Evolutionary conservation across 176 grass and related monocot species (phyloP).

Genomic region (Thinopyrum elongatum): DNA sequence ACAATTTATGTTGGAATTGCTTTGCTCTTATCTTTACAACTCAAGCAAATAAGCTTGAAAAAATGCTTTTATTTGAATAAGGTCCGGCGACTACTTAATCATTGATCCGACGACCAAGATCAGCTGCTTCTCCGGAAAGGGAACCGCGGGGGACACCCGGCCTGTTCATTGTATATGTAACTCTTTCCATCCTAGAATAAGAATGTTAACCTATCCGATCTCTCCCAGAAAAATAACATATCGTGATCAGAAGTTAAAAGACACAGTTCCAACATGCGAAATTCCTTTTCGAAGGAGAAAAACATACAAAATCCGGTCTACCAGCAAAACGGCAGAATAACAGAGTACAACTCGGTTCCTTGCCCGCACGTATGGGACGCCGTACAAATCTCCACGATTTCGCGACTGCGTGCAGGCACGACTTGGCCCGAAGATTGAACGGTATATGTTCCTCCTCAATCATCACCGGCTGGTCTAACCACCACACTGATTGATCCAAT

Average conservation of each 20-base stretch:
- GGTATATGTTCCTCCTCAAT: neutral
- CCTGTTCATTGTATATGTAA: no score
- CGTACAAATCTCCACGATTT: conserved; percentile 27
- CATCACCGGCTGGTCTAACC: conserved; percentile 5
- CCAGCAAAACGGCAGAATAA: conserved; percentile 33
- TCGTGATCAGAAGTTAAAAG: neutral
- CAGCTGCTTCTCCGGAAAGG: no score
- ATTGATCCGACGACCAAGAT: no score
- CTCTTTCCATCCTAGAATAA: no score
- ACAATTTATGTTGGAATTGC: no score
- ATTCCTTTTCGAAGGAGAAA: no score
- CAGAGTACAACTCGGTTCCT: conserved; percentile 40
- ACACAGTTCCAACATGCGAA: neutral
- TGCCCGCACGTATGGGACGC: conserved; percentile 36
- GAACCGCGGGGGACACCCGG: no score
- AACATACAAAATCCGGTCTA: conserved; percentile 9
- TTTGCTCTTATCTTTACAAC: no score
- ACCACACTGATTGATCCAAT: neutral
- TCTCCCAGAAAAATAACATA: neutral
- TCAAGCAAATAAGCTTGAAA: no score
- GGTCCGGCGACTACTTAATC: no score
- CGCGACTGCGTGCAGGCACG: conserved; percentile 30
- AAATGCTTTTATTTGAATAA: no score
- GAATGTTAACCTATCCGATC: neutral
- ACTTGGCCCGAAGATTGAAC: neutral